Evolutionary conservation across 257 asterid genomes (phyloP), one percentile per base, ranked within the genome.

Genomic region (Solanum chiquidenum): DNA sequence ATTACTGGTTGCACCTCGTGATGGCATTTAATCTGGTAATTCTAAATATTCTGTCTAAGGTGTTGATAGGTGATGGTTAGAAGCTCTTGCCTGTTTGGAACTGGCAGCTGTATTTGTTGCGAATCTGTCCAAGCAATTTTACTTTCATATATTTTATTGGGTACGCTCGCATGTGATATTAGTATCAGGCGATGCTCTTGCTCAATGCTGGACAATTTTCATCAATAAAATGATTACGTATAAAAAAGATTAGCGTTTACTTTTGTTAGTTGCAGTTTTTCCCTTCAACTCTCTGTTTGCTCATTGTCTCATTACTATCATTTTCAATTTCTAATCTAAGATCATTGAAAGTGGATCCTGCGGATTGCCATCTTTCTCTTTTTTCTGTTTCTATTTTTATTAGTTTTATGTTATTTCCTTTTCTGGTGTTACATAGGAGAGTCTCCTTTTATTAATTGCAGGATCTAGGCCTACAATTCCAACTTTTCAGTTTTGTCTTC

Each of bases 381-480:
- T 49, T 18, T 82, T 29, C 9, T 82, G 69, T 82, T 82, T 29
- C 69, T 49, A 49, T 49, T 49, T 82, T 82, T 18, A 82, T 46
- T 80, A 31, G 58, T 29, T 82, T 80, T 18, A 49, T 82, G 31
- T 82, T 82, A 49, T 46, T 80, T 80, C 29, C 85, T 29, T 49
- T 29, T 49, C 69, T 82, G 85, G 27, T 52, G 46, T 73, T 44
- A 52, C 83, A 42, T 40, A 52, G 84, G 84, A 71, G 76, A 44
- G 64, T 58, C n/a, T 86, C 69, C 46, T 42, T 68, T 76, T n/a
- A 69, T 46, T 34, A 33, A 42, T 73, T 86, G 84, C 79, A 86
- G 88, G 68, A 73, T 73, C 75, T 91, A 72, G 88, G 88, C 33
- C 31, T 86, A 52, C 73, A 33, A 33, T 86, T 49, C 76, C 84